Evolutionary conservation across 148 eudicot species (phyloP), one percentile per base, ranked within the genome.

Genomic region (Tetragonia tetragonoides): DNA sequence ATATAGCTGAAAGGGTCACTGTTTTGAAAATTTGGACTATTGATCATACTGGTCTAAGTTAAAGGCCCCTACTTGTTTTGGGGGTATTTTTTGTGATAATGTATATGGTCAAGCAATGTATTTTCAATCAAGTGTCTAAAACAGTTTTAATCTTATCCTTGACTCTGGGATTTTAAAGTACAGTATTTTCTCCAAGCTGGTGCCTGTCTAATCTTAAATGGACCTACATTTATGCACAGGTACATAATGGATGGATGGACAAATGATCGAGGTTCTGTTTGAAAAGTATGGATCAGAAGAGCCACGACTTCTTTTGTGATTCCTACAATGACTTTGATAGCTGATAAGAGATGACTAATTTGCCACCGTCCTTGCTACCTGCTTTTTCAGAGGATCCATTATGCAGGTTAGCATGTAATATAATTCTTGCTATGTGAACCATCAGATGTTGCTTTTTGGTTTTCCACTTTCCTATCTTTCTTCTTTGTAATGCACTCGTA

Each of bases 341-440:
- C 66, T 67, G 73, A 44, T 70, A 77, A 77, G 63, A 21, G 37
- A 72, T 54, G 72, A 41, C 70, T 38, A 54, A 16, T 53, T 69
- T 23, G 5, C 40, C 65, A 56, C 21, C 54, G 1, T 66, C 46
- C 64, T 70, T 10, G 66, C 41, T 56, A 40, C 66, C 66, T 24
- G 5, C 66, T 69, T 40, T 68, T 68, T 68, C 54, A 24, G 53
- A 38, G 67, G 18, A 56, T 69, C 69, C 65, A 47, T 21, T 75
- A 70, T 70, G 70, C 79, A 81, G 80, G 77, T 76, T 54, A 65
- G 76, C 37, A 38, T 68, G 63, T 71, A 28, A 28, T 57, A 9
- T 66, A 6, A 66, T 56, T 6, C 56, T 73, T 67, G 28, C 63
- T 21, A 40, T 80, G 40, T 74, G 38, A 46, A 59, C 73, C 24